Conservation (phyloP, 1,284 basidiomycete genomes). For the Cutaneotrichosporon dermatis region DNA sequence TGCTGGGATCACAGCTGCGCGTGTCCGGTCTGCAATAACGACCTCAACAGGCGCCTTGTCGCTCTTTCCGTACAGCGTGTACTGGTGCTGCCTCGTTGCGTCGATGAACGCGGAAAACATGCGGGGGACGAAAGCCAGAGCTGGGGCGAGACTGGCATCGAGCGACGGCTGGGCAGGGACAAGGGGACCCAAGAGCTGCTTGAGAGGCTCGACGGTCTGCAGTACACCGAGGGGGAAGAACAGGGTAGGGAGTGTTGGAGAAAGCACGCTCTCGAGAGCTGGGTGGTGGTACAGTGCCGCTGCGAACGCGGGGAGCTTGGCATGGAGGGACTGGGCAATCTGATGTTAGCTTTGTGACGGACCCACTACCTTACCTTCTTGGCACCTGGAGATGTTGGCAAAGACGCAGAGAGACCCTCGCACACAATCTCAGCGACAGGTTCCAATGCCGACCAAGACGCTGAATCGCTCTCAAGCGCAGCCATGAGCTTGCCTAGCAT, state of each 20-base stretch:
- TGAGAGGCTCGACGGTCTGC: constrained; percentile 22
- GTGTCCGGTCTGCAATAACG: constrained; percentile 33
- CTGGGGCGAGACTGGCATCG: constrained; percentile 6
- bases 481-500: constrained; percentile 23
- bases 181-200: constrained; percentile 9
- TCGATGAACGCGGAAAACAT: constrained; percentile 27
- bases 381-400: constrained; percentile 20
- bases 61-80: constrained; percentile 28
- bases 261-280: constrained; percentile 12
- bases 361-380: constrained; percentile 29
- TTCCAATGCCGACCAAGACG: background rate
- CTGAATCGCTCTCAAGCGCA: constrained; percentile 1
- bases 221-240: constrained; percentile 30
- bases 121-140: constrained; percentile 20
- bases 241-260: constrained; percentile 17
- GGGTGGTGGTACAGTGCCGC: constrained; percentile 19
- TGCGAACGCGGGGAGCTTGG: constrained; percentile 24
- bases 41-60: constrained; percentile 34
- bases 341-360: constrained; percentile 7
- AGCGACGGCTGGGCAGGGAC: background rate
- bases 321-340: constrained; percentile 23
- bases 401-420: constrained; percentile 4
- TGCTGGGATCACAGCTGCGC: constrained; percentile 27
- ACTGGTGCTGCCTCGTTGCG: constrained; percentile 23
- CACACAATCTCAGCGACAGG: constrained; percentile 14